Base-by-base conservation (phyloP, 2,329 filamentous ascomycete species). In the Orbilia blumenaviensis region DNA sequence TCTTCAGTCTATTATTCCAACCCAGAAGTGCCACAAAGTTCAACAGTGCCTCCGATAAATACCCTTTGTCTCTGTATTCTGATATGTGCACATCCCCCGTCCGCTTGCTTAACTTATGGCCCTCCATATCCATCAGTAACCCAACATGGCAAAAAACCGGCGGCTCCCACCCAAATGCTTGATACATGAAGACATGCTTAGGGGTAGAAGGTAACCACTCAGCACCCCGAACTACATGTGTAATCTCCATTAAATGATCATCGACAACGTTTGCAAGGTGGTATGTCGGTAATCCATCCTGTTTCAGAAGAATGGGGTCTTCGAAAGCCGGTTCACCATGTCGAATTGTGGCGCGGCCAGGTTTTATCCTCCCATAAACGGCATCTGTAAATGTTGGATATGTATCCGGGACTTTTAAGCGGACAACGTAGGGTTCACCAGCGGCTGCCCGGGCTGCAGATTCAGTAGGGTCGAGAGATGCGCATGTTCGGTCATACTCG, bases 131-230 rank as follows among this genome's bases (percentile, higher is more conserved):
- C 25, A 91, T 88, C 0, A 95, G 87, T 1, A 95, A 86, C 5
- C 91, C 91, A 14, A 94, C 89, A 81, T 95, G 92, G n/a, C 89
- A 91, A 82, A 93, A 95, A n/a, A 84, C 83, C 0, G 92, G 92
- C 0, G 89, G 86, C 27, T 86, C 81, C 92, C 92, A 95, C 3
- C 88, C 87, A 81, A 95, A 91, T 1, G 91, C 91, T 56, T 91
- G 83, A 81, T 95, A 95, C n/a, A 95, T 82, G 44, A 87, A 85
- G 46, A 88, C 82, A 80, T 90, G 88, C 81, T 91, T 92, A 0
- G 94, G 93, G 0, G 95, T 98, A 0, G 94, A 97, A 34, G 94
- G 89, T 84, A 99, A 91, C 95, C 95, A 99, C 87, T 99, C 95
- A 25, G 91, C 90, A 63, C 94, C 95, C 44, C 95, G 90, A 72